These are phyloP conservation scores for Pseudocercospora fijiensis DNA, from an alignment of 2,329 filamentous ascomycete species.

Conservation along the genomic window DNA sequence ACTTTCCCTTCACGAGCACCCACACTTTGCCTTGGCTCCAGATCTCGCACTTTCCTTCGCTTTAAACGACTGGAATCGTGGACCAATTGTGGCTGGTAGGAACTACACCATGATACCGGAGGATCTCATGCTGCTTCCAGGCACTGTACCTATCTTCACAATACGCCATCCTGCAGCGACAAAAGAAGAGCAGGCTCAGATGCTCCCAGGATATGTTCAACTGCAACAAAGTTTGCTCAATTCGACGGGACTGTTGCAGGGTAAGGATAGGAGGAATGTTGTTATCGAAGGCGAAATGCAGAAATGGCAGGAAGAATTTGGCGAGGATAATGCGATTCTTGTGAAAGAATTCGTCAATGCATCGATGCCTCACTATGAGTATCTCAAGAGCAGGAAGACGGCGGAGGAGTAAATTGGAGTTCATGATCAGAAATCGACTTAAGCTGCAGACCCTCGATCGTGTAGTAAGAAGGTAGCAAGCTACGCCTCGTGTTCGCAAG, in stretches of 20 bases:
- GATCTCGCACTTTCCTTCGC: neutral
- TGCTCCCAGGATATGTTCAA: conserved; percentile 10
- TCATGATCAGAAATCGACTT: neutral
- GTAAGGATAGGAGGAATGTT: conserved; percentile 34
- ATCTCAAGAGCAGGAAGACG: conserved; percentile 30
- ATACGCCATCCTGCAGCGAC: conserved; percentile 42
- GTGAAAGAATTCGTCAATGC: conserved; percentile 23
- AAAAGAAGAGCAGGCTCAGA: conserved; percentile 15
- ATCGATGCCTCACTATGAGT: conserved; percentile 45
- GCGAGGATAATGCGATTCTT: conserved; percentile 15
- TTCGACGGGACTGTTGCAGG: conserved; percentile 39
- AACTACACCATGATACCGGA: conserved; percentile 39
- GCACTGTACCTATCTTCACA: conserved; percentile 37
- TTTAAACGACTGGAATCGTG: neutral
- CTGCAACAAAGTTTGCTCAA: conserved; percentile 35
- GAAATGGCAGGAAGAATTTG: conserved; percentile 40
- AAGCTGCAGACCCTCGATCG: neutral
- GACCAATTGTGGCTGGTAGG: neutral
- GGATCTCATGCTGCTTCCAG: conserved; percentile 36
- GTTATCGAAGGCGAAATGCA: conserved; percentile 38
- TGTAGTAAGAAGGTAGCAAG: no score
- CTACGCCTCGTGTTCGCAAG: no score
- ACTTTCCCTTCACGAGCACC: conserved; percentile 11
- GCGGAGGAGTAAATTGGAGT: neutral
- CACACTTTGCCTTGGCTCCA: conserved; percentile 7